Evolutionary conservation across 345 rosid species (phyloP).

Genomic region (Pistacia atlantica): DNA sequence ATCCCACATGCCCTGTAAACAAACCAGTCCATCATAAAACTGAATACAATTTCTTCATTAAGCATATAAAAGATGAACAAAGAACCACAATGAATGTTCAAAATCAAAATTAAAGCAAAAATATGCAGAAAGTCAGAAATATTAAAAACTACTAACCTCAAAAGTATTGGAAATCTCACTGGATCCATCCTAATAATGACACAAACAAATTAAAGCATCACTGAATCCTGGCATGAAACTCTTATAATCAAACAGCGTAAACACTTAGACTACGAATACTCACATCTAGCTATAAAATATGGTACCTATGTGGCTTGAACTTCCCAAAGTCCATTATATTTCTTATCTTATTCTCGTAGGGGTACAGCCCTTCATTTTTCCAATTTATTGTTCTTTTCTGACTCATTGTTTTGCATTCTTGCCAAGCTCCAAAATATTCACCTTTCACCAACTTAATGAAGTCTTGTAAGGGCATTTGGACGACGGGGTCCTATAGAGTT

Average conservation of each 20-base stretch:
- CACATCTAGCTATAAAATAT: constrained; percentile 55
- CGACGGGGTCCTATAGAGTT: constrained; percentile 22
- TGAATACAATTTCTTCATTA: background rate
- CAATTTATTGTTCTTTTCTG: constrained; percentile 33
- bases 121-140: background rate
- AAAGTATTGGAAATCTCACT: constrained; percentile 30
- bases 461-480: constrained; percentile 27
- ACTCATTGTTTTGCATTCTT: constrained; percentile 7
- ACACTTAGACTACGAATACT: constrained; percentile 23
- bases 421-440: constrained; percentile 27
- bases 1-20: constrained; percentile 76
- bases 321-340: constrained; percentile 27
- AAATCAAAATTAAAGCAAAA: background rate
- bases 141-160: constrained; percentile 42
- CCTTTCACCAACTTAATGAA: constrained; percentile 42
- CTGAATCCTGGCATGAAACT: background rate
- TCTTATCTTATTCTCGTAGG: constrained; percentile 26
- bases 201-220: constrained; percentile 1
- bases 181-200: constrained; percentile 54
- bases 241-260: constrained; percentile 7
- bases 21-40: constrained; percentile 5
- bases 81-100: constrained; percentile 3
- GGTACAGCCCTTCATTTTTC: constrained; percentile 23
- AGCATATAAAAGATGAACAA: background rate
- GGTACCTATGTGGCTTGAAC: constrained; percentile 42